A percentile compares a stretch with the other conserved stretches of the same genome.
Conservation (phyloP, 2,329 filamentous ascomycete species). For the Sphaerulina musiva region DNA sequence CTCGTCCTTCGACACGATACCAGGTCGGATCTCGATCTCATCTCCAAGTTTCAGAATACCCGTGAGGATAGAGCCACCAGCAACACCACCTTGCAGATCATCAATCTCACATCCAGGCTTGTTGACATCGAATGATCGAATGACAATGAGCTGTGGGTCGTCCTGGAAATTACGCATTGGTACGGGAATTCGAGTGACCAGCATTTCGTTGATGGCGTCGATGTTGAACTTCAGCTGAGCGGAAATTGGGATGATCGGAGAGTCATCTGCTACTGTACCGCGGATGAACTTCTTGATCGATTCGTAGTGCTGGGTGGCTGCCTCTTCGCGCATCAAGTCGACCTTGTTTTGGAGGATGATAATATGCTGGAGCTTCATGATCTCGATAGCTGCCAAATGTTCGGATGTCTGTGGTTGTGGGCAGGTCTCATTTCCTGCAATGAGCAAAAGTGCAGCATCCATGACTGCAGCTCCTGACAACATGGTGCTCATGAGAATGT, state of each 20-base stretch:
- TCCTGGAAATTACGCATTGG: slow-evolving; percentile 84
- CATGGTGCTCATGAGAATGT: slow-evolving; percentile 99
- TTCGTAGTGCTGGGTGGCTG: slow-evolving; percentile 86
- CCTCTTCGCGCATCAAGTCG: slow-evolving; percentile 94
- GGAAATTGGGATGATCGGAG: slow-evolving; percentile 92
- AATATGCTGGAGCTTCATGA: slow-evolving; percentile 99
- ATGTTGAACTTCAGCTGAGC: slow-evolving; percentile 99
- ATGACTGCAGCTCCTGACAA: slow-evolving; percentile 98
- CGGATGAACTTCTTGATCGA: slow-evolving; percentile 98
- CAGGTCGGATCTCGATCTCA: slow-evolving; percentile 97
- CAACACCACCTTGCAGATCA: slow-evolving; percentile 96
- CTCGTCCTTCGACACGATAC: slow-evolving; percentile 93
- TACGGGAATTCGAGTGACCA: slow-evolving; percentile 91
- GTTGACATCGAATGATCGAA: slow-evolving; percentile 98
- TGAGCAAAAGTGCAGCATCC: slow-evolving; percentile 93
- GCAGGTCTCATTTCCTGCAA: slow-evolving; percentile 97
- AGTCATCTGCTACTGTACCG: slow-evolving; percentile 89
- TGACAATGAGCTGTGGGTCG: slow-evolving; percentile 97
- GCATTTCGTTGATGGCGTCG: slow-evolving; percentile 92
- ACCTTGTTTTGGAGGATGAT: slow-evolving; percentile 99
- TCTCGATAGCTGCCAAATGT: slow-evolving; percentile 97
- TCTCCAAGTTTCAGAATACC: slow-evolving; percentile 95
- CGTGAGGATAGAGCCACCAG: slow-evolving; percentile 91
- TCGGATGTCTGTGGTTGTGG: slow-evolving; percentile 98
- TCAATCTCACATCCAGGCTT: slow-evolving; percentile 99